A percentile compares a stretch with the other conserved stretches of the same genome.
Conservation (phyloP, 2,329 filamentous ascomycete species). For the Fusarium ramigenum region DNA sequence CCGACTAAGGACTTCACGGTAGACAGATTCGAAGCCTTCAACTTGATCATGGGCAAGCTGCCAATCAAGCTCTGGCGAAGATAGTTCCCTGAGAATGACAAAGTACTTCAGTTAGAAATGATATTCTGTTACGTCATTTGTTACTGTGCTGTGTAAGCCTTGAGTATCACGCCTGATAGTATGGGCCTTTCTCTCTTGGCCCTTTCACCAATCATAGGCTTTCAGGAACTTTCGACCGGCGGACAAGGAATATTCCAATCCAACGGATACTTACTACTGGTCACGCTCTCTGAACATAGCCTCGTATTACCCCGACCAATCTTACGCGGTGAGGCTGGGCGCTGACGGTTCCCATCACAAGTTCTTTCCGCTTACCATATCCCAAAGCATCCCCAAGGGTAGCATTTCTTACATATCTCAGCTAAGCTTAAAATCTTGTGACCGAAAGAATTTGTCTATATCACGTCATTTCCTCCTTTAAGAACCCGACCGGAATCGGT, state of each 20-base stretch:
- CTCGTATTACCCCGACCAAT: neutral
- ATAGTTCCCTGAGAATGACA: neutral
- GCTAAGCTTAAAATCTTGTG: conserved; percentile 1
- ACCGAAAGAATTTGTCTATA: neutral
- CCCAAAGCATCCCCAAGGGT: neutral
- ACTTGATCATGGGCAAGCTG: conserved; percentile 1
- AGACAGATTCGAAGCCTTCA: neutral
- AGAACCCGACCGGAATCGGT: rapidly evolving
- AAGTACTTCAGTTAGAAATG: neutral
- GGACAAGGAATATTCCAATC: neutral
- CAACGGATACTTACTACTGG: rapidly evolving
- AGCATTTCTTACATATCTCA: neutral
- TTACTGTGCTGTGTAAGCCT: neutral
- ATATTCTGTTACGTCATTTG: neutral
- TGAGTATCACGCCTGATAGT: neutral
- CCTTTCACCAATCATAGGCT: neutral
- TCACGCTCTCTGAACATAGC: neutral
- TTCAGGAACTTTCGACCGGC: too few species aligned
- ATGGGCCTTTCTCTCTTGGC: neutral
- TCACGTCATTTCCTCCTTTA: neutral
- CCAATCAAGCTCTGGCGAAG: neutral
- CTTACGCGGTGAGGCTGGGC: neutral
- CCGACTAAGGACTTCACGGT: neutral
- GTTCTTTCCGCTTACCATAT: neutral
- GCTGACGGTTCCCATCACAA: neutral